A percentile compares a stretch with the other conserved stretches of the same genome.
Conservation (phyloP, 257 asterid species). For the Catharanthus roseus region DNA sequence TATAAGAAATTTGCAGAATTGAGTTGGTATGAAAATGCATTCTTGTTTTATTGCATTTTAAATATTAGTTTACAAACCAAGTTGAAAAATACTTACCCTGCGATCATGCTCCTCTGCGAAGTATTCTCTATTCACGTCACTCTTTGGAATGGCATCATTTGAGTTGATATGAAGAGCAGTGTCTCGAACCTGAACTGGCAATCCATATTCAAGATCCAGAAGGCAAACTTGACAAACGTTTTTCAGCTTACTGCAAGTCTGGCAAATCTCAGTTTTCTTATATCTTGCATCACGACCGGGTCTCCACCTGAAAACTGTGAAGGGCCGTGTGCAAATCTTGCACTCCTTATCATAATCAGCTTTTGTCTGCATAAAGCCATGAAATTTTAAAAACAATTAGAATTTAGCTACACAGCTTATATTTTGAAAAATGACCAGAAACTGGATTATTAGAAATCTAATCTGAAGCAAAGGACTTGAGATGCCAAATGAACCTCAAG, state of each 20-base stretch:
- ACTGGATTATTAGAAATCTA: slow-evolving; percentile 7
- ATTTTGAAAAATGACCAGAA: background rate
- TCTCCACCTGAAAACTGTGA: slow-evolving; percentile 96
- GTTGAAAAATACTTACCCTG: slow-evolving; percentile 40
- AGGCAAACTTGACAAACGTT: slow-evolving; percentile 99
- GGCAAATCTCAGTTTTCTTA: slow-evolving; percentile 91
- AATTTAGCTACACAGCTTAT: background rate
- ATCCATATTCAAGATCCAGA: slow-evolving; percentile 92
- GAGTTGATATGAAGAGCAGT: slow-evolving; percentile 84
- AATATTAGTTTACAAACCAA: background rate
- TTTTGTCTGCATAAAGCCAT: slow-evolving; percentile 54
- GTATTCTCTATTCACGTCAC: slow-evolving; percentile 93
- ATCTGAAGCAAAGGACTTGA: background rate
- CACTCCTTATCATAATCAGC: slow-evolving; percentile 96
- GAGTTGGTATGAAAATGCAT: background rate
- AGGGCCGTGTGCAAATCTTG: slow-evolving; percentile 95
- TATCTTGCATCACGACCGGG: slow-evolving; percentile 99
- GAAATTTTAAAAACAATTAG: background rate
- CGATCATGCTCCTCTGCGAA: slow-evolving; percentile 99
- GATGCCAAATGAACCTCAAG: too few relatives aligned
- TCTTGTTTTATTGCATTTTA: background rate
- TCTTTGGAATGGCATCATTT: slow-evolving; percentile 92
- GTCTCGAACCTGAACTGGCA: slow-evolving; percentile 98
- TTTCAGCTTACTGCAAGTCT: slow-evolving; percentile 94
- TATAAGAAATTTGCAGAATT: background rate